These are phyloP conservation scores for Candida nonsorbophila DNA, from an alignment of 805 yeast genomes.

Conservation along the genomic window DNA sequence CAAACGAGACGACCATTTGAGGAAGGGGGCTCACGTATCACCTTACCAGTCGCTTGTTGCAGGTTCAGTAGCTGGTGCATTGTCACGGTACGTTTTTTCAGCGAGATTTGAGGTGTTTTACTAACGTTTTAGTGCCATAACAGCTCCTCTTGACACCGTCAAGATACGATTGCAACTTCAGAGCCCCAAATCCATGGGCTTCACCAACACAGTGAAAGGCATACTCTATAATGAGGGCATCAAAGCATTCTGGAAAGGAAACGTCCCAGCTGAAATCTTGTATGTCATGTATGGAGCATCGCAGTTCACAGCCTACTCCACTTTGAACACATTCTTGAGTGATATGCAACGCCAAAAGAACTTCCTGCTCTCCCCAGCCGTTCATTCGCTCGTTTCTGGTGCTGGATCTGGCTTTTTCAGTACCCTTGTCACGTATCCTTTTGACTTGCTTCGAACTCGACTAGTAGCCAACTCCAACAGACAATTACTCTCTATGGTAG, in stretches of 20 bases:
- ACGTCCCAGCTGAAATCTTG: constrained; percentile 84
- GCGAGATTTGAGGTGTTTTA: constrained; percentile 13
- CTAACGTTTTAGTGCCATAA: constrained; percentile 38
- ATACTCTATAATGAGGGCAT: constrained; percentile 63
- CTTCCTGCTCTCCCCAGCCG: constrained; percentile 22
- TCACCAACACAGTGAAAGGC: constrained; percentile 29
- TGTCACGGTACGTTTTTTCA: constrained; percentile 30
- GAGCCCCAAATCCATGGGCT: constrained; percentile 20
- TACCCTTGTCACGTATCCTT: constrained; percentile 76
- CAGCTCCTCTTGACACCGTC: constrained; percentile 76
- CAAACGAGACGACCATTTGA: constrained; percentile 36
- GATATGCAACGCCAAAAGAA: constrained; percentile 16
- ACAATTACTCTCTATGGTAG: constrained; percentile 32
- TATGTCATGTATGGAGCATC: constrained; percentile 80
- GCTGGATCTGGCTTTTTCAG: constrained; percentile 72
- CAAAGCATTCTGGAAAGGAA: constrained; percentile 90
- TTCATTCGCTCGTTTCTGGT: constrained; percentile 59
- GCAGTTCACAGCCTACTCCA: constrained; percentile 73
- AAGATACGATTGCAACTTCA: constrained; percentile 73
- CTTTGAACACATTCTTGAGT: constrained; percentile 42
- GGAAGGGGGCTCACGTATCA: constrained; percentile 48
- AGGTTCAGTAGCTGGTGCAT: constrained; percentile 67
- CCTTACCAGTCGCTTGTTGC: constrained; percentile 53
- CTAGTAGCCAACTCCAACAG: constrained; percentile 58
- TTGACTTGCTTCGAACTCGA: constrained; percentile 84